These are phyloP conservation scores for Selaginella tamariscina DNA, from an alignment of 75 land plant genomes.

Conservation along the genomic window DNA sequence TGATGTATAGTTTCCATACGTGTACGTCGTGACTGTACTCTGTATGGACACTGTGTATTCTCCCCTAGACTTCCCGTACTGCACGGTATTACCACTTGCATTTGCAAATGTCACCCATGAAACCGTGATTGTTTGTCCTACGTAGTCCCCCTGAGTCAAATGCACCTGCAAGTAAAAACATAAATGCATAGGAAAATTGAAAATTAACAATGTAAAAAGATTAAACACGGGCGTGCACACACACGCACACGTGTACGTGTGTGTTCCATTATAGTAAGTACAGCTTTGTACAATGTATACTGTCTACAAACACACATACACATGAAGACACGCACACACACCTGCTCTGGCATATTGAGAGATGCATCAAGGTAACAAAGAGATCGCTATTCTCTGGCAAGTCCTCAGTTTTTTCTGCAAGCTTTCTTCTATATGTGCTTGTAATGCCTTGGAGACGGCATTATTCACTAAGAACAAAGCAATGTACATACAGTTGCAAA, in stretches of 20 bases:
- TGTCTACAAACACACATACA: too few species aligned
- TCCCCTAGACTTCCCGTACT: background rate
- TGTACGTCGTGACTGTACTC: background rate
- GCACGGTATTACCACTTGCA: background rate
- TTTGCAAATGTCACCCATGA: background rate
- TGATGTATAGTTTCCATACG: conserved; percentile 4
- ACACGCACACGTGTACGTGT: too few species aligned
- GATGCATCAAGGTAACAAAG: background rate
- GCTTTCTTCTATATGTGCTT: background rate
- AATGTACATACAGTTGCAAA: too few species aligned
- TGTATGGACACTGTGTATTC: background rate
- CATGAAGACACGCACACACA: too few species aligned
- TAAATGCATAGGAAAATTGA: too few species aligned
- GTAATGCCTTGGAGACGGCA: background rate
- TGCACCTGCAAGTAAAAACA: conserved; percentile 11
- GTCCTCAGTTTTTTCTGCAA: background rate
- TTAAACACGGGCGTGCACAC: too few species aligned
- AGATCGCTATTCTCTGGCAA: background rate
- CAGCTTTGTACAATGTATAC: too few species aligned
- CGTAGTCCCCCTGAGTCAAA: conserved; percentile 8
- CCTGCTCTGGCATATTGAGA: background rate
- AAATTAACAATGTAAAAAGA: too few species aligned
- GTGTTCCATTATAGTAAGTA: too few species aligned
- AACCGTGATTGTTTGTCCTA: background rate
- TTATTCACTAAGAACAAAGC: too few species aligned